Base-by-base conservation (phyloP, 1,284 basidiomycete species). In the Cryptococcus sp. region DNA sequence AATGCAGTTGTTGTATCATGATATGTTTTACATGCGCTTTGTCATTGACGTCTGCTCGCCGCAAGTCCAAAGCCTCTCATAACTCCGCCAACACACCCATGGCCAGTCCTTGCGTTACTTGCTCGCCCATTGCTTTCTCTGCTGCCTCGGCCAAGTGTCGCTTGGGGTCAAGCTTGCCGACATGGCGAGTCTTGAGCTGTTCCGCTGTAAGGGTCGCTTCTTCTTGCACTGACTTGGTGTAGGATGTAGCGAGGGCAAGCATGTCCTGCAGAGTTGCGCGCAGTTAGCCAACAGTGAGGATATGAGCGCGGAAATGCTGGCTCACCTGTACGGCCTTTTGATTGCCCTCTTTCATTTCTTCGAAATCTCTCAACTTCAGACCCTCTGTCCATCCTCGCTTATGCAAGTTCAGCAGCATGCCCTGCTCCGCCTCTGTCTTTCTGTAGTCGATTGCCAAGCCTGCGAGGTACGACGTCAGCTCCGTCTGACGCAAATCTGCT, bases 371-470 rank as follows among this genome's bases (percentile, higher is more conserved):
- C 71, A 97, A 75, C 76, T 89, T 91, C 66, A 98, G 82, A 3
- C 93, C 94, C 78, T 97, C 93, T 8, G 94, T 97, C 93, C 93
- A 98, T 71, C 95, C 94, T 69, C 92, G 85, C 79, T 96, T 97
- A 82, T 97, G 94, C 70, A 98, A 81, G 78, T 97, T 97, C 87
- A 96, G 90, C 66, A 98, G 79, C 93, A 98, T 98, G n/a, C 89
- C 86, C 76, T 98, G 93, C 79, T 98, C 94, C 11, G 94, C 85
- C 75, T 96, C 93, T 20, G 92, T 95, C 83, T 97, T 97, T 67
- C 93, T 87, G 80, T 96, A 97, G 75, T 94, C 93, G 63, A 98
- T 93, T 11, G 89, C 91, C 67, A 98, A 92, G 52, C 91, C 76
- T 78, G n/a, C 4, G 38, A 47, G 2, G 35, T 2, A 59, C 19